A percentile compares a stretch with the other conserved stretches of the same genome.
phyloP scores from a whole-genome alignment of 352 stramenopile genomes.

The Phytophthora parvispora region DNA sequence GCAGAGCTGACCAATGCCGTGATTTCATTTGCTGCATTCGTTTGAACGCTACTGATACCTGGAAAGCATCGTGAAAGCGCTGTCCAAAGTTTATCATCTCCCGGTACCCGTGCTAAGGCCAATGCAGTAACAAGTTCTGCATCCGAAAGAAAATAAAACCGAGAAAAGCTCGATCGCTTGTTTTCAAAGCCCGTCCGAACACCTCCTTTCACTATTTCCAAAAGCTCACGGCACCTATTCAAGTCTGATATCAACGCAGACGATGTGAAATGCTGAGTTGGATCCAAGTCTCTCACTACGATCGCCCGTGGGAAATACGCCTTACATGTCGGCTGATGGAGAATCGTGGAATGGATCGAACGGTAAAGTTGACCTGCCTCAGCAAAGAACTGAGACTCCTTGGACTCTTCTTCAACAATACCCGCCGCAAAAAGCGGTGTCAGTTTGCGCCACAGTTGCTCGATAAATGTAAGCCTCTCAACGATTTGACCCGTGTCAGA shows the following conservation, averaged over 20 bases:
- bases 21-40: constrained; percentile 65
- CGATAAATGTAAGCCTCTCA: constrained; percentile 47
- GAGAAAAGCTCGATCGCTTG: constrained; percentile 64
- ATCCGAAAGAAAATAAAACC: constrained; percentile 81
- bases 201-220: constrained; percentile 55
- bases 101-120: constrained; percentile 18
- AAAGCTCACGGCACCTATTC: constrained; percentile 39
- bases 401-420: constrained; percentile 55
- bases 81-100: constrained; percentile 48
- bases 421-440: constrained; percentile 57
- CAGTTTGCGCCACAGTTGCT: constrained; percentile 63
- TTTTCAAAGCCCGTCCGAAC: constrained; percentile 59
- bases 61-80: constrained; percentile 70
- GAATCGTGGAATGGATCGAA: constrained; percentile 31
- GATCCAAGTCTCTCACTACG: background rate
- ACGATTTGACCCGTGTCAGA: constrained; percentile 47
- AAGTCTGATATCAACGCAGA: constrained; percentile 45
- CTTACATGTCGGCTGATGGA: constrained; percentile 41
- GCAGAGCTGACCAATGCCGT: constrained; percentile 58
- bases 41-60: constrained; percentile 53
- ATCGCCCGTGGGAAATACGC: constrained; percentile 35
- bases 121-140: constrained; percentile 61
- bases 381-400: constrained; percentile 55
- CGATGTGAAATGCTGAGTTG: background rate
- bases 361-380: constrained; percentile 55